A percentile compares a stretch with the other conserved stretches of the same genome.
Evolutionary conservation across 2,329 filamentous ascomycete genomes (phyloP).

Genomic region (Thermochaetoides dissita): DNA sequence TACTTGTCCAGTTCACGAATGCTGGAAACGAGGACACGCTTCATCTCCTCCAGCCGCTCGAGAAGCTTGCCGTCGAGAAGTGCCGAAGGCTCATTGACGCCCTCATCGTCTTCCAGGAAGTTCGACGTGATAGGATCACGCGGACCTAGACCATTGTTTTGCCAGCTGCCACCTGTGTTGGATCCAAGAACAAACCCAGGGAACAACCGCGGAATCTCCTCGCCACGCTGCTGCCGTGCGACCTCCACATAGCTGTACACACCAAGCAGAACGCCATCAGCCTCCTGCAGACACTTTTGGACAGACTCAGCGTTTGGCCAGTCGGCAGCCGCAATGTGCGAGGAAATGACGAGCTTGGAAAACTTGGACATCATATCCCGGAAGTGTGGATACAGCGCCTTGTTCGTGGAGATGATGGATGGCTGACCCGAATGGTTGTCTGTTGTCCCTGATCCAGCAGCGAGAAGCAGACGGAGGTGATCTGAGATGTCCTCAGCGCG

Average conservation of each 20-base stretch:
- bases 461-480: conserved; percentile 82
- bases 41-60: conserved; percentile 73
- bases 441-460: conserved; percentile 88
- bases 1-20: conserved; percentile 80
- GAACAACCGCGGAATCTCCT: conserved; percentile 82
- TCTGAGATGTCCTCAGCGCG: conserved; percentile 97
- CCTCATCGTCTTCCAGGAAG: conserved; percentile 74
- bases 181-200: conserved; percentile 88
- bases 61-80: conserved; percentile 64
- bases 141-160: conserved; percentile 50
- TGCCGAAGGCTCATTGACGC: conserved; percentile 54
- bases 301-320: conserved; percentile 90
- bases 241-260: conserved; percentile 96
- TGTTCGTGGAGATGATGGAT: conserved; percentile 98
- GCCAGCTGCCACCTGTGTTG: conserved; percentile 75
- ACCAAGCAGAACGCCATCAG: conserved; percentile 86
- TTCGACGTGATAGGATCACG: conserved; percentile 65
- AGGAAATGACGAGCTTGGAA: conserved; percentile 96
- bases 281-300: conserved; percentile 89
- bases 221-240: conserved; percentile 80
- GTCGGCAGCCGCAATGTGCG: conserved; percentile 91
- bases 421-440: conserved; percentile 98
- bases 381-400: conserved; percentile 92
- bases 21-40: conserved; percentile 70
- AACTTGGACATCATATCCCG: conserved; percentile 99